These are phyloP conservation scores for Parafenestella ontariensis DNA, from an alignment of 2,329 filamentous ascomycete genomes.

Conservation along the genomic window DNA sequence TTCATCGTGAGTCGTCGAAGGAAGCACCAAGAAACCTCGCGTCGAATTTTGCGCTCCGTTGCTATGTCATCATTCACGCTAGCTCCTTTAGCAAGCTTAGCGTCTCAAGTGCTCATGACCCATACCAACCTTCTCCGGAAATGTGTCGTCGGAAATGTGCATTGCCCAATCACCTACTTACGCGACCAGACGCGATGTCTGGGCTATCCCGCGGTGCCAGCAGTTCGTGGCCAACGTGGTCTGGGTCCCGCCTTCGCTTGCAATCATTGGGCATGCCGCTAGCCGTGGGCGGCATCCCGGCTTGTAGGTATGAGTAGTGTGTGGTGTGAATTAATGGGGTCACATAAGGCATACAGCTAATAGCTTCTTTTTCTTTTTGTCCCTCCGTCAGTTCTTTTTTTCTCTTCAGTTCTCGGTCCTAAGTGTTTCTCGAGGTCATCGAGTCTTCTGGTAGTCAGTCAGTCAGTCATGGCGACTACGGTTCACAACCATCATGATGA, in stretches of 20 bases:
- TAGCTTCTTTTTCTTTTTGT: neutral
- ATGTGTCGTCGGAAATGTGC: neutral
- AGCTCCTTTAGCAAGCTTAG: neutral
- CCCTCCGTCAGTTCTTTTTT: neutral
- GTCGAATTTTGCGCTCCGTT: neutral
- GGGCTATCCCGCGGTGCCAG: neutral
- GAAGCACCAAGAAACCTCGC: neutral
- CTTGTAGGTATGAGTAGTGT: constrained; percentile 11
- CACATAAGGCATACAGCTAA: neutral
- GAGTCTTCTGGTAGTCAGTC: no score
- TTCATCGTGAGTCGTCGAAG: neutral
- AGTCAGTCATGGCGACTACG: constrained; percentile 4
- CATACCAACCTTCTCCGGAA: neutral
- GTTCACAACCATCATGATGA: constrained; percentile 7
- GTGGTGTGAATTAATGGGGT: constrained; percentile 15
- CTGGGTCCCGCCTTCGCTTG: no score
- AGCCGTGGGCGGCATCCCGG: constrained; percentile 24
- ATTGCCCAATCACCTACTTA: neutral
- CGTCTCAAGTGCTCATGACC: neutral
- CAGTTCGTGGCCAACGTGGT: no score
- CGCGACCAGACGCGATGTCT: neutral
- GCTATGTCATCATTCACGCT: constrained; percentile 3
- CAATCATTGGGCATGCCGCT: constrained; percentile 14
- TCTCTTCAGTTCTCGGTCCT: neutral
- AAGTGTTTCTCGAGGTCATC: no score